Percentiles rank a stretch among this genome's conserved stretches.
phyloP scores from a whole-genome alignment of 257 asterid genomes.

The Gynochthodes officinalis region DNA sequence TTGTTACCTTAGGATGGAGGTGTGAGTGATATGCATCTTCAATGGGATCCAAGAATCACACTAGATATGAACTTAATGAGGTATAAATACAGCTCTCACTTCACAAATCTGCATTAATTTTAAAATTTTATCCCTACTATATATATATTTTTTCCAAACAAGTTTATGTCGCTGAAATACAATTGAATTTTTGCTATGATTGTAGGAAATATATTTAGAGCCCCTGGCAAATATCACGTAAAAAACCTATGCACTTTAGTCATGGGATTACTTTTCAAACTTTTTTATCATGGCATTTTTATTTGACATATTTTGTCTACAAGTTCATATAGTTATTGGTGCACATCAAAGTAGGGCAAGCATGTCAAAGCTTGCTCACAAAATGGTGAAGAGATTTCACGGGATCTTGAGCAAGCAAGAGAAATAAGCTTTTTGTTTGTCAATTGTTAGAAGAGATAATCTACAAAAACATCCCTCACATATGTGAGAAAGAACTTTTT shows the following conservation, averaged over 20 bases:
- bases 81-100: slow-evolving; percentile 29
- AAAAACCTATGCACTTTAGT: no score
- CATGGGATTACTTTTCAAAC: no score
- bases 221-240: no score
- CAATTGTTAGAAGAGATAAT: no score
- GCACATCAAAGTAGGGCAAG: slow-evolving; percentile 43
- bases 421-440: slow-evolving; percentile 34
- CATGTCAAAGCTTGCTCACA: slow-evolving; percentile 53
- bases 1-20: slow-evolving; percentile 54
- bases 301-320: background rate
- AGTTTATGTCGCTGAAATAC: no score
- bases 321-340: slow-evolving; percentile 32
- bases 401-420: slow-evolving; percentile 47
- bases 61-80: slow-evolving; percentile 47
- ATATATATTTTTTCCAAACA: no score
- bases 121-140: background rate
- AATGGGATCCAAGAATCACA: slow-evolving; percentile 27
- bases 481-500: no score
- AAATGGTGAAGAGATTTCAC: slow-evolving; percentile 58
- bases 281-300: no score
- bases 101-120: no score
- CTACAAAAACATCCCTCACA: no score
- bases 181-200: no score
- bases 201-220: no score
- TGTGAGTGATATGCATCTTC: slow-evolving; percentile 54